Percentiles rank a stretch among this genome's conserved stretches.
These are phyloP conservation scores for Fusarium abutilonis DNA, from an alignment of 2,329 filamentous ascomycete genomes.

Conservation along the genomic window DNA sequence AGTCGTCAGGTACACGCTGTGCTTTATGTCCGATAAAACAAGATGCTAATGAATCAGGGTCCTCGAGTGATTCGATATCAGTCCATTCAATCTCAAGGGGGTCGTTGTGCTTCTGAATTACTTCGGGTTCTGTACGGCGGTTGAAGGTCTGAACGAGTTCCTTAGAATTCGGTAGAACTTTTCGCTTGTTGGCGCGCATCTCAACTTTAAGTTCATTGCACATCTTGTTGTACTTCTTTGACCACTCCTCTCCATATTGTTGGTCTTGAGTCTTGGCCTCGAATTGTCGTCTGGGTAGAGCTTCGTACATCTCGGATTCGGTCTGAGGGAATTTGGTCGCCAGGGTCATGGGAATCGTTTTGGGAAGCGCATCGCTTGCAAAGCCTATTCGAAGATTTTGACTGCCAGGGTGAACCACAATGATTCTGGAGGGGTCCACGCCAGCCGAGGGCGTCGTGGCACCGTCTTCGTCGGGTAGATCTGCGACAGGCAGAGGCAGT, in stretches of 20 bases:
- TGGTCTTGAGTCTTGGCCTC: slow-evolving; percentile 74
- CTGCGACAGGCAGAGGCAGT: slow-evolving; percentile 67
- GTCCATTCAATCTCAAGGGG: slow-evolving; percentile 96
- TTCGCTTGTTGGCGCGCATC: slow-evolving; percentile 93
- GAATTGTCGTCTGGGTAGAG: slow-evolving; percentile 76
- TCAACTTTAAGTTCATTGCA: slow-evolving; percentile 86
- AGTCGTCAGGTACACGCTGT: slow-evolving; percentile 87
- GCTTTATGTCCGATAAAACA: slow-evolving; percentile 86
- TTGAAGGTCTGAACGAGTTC: slow-evolving; percentile 97
- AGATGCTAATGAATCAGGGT: slow-evolving; percentile 67
- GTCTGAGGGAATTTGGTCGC: slow-evolving; percentile 80
- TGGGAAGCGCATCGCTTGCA: slow-evolving; percentile 94
- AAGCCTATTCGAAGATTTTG: slow-evolving; percentile 95
- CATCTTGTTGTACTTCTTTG: slow-evolving; percentile 81
- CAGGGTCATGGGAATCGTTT: slow-evolving; percentile 92
- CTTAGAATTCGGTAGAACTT: slow-evolving; percentile 96
- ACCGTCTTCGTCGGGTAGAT: slow-evolving; percentile 67
- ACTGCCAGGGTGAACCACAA: slow-evolving; percentile 94
- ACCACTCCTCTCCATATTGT: slow-evolving; percentile 85
- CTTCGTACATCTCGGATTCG: slow-evolving; percentile 84
- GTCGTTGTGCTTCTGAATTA: slow-evolving; percentile 94
- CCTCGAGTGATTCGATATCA: slow-evolving; percentile 73
- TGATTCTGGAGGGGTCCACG: slow-evolving; percentile 84
- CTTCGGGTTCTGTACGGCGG: slow-evolving; percentile 80
- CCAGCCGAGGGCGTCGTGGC: slow-evolving; percentile 67